Base-by-base conservation (phyloP, 768 basidiomycete genomes). In the Pulveroboletus sp. region DNA sequence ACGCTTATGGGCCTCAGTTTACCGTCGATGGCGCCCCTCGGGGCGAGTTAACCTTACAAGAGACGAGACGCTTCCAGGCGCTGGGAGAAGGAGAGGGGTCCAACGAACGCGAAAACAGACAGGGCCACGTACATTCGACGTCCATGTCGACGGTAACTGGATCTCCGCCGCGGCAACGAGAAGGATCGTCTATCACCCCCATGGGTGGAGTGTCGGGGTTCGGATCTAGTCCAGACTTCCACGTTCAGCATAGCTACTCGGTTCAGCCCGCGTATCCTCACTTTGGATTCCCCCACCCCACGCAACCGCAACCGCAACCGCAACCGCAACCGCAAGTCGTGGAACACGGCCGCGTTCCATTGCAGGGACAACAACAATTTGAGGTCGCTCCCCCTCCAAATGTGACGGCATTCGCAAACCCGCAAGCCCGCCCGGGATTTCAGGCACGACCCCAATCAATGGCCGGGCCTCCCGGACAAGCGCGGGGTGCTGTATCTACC, bases 91-190 rank as follows among this genome's bases (percentile, higher is more conserved):
- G 31, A 10, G 48, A 51, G 19, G 39, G 29, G 20, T 4, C 2
- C 7, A 42, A 26, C 24, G 48, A 30, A n/a, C 45, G 38, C 4
- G 39, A 24, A 26, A 35, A 32, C 3, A 17, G 32, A 8, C 49
- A 26, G 14, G 10, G 52, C 4, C 65, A 67, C 20, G 42, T 48
- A 17, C 51, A 60, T 22, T 67, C 65, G 4, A 26, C 55, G 20
- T 67, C 65, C 11, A 3, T 63, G 12, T 58, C 63, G 9, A 67
- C 67, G 23, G 50, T 67, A 5, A 56, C 57, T 6, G 58, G 37
- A 7, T 58, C 63, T 2, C 49, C 62, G 3, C 54, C 41, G 8
- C 54, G 49, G 35, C 24, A n/a, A 24, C 60, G 14, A 27, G 45
- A 41, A 16, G 42, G 44, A 17, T 29, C 37, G 6, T 41, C 44